Percentiles rank a stretch among this genome's conserved stretches.
Evolutionary conservation across 306 rosid species (phyloP).

Genomic region (Vachellia collinsii): DNA sequence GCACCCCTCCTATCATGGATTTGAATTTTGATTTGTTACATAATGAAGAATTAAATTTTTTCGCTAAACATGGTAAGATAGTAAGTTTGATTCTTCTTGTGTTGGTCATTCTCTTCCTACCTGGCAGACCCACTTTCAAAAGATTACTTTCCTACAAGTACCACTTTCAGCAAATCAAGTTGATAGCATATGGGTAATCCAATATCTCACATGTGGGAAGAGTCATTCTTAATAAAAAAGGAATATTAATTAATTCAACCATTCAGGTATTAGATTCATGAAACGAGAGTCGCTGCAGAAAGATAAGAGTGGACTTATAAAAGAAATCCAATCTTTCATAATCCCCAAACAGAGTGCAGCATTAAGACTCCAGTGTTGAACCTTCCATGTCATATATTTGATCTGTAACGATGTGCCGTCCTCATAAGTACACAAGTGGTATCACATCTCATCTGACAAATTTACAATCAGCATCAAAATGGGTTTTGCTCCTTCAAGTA

Average conservation of each 20-base stretch:
- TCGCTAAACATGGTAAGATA: not conserved
- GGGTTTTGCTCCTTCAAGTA: not conserved
- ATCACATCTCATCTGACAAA: not conserved
- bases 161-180: conserved; percentile 27
- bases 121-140: conserved; percentile 40
- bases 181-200: conserved; percentile 38
- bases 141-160: conserved; percentile 27
- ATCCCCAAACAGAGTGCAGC: not conserved
- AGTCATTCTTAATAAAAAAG: not conserved
- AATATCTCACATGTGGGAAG: not conserved
- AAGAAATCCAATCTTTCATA: not conserved
- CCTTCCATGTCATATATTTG: conserved; percentile 10
- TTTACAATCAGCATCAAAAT: not conserved
- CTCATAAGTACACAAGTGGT: not conserved
- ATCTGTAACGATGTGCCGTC: conserved; percentile 11
- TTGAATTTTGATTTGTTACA: no score
- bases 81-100: not conserved
- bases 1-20: no score
- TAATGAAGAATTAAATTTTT: no score
- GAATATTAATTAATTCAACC: not conserved
- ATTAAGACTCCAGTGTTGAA: conserved; percentile 20
- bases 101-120: conserved; percentile 28
- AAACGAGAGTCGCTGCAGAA: not conserved
- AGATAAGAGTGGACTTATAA: not conserved
- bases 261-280: not conserved